phyloP scores from a whole-genome alignment of 75 land plant genomes.

The Selaginella moellendorffii region DNA sequence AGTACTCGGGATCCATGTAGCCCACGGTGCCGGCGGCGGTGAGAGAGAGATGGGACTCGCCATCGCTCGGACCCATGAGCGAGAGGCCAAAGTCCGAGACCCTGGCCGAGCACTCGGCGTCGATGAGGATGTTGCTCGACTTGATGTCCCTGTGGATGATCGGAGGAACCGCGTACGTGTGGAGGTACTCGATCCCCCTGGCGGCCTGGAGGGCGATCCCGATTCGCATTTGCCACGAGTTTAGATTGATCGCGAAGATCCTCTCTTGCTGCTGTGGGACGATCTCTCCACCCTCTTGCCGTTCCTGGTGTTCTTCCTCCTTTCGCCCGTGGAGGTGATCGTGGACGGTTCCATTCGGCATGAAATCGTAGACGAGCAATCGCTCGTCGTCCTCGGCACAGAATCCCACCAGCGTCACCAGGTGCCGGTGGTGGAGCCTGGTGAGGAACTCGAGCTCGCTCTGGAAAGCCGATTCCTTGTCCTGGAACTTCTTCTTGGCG shows the following conservation, averaged over 20 bases:
- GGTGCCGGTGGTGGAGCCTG: constrained; percentile 67
- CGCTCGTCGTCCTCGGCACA: constrained; percentile 63
- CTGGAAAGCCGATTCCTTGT: constrained; percentile 66
- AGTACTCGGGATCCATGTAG: constrained; percentile 80
- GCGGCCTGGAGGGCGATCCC: constrained; percentile 52
- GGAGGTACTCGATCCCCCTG: constrained; percentile 67
- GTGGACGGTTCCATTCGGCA: constrained; percentile 70
- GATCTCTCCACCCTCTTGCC: constrained; percentile 5
- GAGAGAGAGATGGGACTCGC: constrained; percentile 24
- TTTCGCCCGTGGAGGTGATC: constrained; percentile 44
- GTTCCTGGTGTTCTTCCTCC: constrained; percentile 11
- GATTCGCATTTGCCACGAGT: constrained; percentile 59
- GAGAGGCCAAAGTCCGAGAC: constrained; percentile 78
- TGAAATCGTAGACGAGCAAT: constrained; percentile 73
- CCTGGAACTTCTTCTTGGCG: constrained; percentile 36
- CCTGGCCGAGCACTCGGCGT: constrained; percentile 42
- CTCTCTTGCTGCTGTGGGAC: constrained; percentile 3
- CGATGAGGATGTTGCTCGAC: constrained; percentile 67
- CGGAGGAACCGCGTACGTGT: constrained; percentile 65
- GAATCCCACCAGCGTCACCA: constrained; percentile 65
- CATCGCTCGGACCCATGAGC: constrained; percentile 34
- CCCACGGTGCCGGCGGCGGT: constrained; percentile 62
- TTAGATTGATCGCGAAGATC: not conserved
- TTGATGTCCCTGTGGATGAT: constrained; percentile 76
- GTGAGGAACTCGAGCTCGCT: constrained; percentile 66